Conservation (phyloP, 2,329 filamentous ascomycete genomes). For the Gremmenia infestans region DNA sequence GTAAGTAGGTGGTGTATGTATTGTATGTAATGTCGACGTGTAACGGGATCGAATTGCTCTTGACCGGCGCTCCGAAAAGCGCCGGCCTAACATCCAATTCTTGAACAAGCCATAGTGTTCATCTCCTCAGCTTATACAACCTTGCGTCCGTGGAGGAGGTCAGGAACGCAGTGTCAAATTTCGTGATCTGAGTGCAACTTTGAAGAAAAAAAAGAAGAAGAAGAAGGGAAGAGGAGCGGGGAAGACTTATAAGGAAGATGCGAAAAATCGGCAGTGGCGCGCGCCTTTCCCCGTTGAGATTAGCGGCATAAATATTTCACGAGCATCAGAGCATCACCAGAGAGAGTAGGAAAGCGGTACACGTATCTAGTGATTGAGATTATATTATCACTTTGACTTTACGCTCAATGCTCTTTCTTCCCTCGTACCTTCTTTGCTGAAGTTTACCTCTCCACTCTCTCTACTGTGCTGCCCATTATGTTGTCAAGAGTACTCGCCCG, state of each 20-base stretch:
- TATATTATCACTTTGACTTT: background rate
- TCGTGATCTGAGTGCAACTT: conserved; percentile 49
- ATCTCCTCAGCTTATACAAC: conserved; percentile 52
- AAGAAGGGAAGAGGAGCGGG: conserved; percentile 18
- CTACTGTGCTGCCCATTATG: conserved; percentile 24
- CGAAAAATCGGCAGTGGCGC: too few relatives aligned
- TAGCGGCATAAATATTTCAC: conserved; percentile 11
- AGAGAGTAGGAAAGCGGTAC: too few relatives aligned
- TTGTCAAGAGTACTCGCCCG: conserved; percentile 27
- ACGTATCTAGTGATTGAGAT: background rate
- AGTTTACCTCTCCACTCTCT: conserved; percentile 14
- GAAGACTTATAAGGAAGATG: background rate
- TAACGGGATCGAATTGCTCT: conserved; percentile 31
- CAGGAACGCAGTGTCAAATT: conserved; percentile 54
- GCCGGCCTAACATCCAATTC: conserved; percentile 31
- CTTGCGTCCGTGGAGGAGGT: conserved; percentile 43
- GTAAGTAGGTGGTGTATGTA: background rate
- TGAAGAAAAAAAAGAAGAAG: conserved; percentile 42
- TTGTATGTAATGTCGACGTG: conserved; percentile 24
- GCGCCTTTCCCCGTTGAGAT: background rate
- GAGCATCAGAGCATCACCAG: background rate
- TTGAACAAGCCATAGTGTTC: conserved; percentile 32
- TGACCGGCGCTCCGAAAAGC: conserved; percentile 23
- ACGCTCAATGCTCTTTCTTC: background rate
- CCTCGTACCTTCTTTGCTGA: conserved; percentile 26